Evolutionary conservation across 148 eudicot genomes (phyloP), one percentile per base, ranked within the genome.

Genomic region (Pouteria glomerata): DNA sequence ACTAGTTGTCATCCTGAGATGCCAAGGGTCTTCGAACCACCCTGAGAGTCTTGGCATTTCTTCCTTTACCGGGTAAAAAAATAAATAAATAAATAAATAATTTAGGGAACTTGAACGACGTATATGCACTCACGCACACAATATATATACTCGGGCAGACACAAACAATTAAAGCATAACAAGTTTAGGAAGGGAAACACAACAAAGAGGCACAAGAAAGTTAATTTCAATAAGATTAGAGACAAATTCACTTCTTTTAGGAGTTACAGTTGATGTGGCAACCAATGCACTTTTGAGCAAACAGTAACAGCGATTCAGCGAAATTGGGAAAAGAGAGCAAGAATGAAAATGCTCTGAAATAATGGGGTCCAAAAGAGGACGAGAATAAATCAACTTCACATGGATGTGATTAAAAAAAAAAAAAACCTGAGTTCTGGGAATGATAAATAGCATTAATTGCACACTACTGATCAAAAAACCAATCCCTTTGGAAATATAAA

Each of bases 381-480:
- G 66, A 62, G 14, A 13, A 56, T 56, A 4, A n/a, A n/a, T n/a
- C n/a, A n/a, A n/a, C n/a, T n/a, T n/a, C n/a, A n/a, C n/a, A n/a
- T n/a, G n/a, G n/a, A n/a, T n/a, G n/a, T n/a, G n/a, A n/a, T n/a
- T n/a, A n/a, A n/a, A n/a, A n/a, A n/a, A n/a, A n/a, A n/a, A n/a
- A n/a, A n/a, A n/a, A n/a, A n/a, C n/a, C n/a, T n/a, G n/a, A n/a
- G n/a, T n/a, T n/a, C n/a, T 18, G 26, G 48, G 69, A 41, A 29
- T 68, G 66, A 61, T 6, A 35, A 31, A 5, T 69, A 60, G 19
- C 68, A 68, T 59, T 58, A 57, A 74, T 57, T 58, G 26, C 31
- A 51, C 23, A 23, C 55, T 45, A 57, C 50, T 51, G 63, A 55
- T 69, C 58, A 37, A 39, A 56, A 55, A 69, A 39, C 6, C 14